Base-by-base conservation (phyloP, 345 rosid genomes). In the Acer negundo region DNA sequence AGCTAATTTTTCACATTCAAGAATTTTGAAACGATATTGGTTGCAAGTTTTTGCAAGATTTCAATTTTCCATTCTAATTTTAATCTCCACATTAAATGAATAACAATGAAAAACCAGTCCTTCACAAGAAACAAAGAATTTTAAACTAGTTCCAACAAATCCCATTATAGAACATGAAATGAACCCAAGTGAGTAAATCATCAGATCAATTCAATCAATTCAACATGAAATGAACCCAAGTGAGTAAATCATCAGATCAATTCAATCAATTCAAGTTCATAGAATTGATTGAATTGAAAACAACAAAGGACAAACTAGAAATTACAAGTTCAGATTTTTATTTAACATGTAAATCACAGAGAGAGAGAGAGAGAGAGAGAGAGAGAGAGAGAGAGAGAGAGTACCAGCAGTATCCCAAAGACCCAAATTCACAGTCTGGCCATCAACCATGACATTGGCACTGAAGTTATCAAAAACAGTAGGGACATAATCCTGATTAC, bases 401-500 rank as follows among this genome's bases (percentile, higher is more conserved):
- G 77, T 84, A 94, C 98, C 98, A 40, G 98, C 98, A 77, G 98
- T 94, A 76, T 94, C 97, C 98, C 98, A 94, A 42, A 94, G 84
- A 61, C 97, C 98, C 65, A 94, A 84, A 82, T 94, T 92, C 77
- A 94, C 92, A 31, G 89, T 92, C 78, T 84, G 87, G 17, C 97
- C 97, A 87, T 94, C 95, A 62, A 89, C 98, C 78, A 87, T 78
- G 65, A 92, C 95, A 83, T 94, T 94, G n/a, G 98, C 97, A 82
- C 97, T 94, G 81, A 94, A 94, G 81, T 94, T 92, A 80, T 94
- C 98, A 85, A 94, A 94, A 23, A 90, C 94, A 64, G 94, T 90
- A 1, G 94, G 94, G 66, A 90, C 92, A 82, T 90, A 87, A 80
- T 89, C 94, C 90, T 89, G 85, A 77, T 40, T 63, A 63, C 10